These are phyloP conservation scores for Monosporascus sp. DNA, from an alignment of 2,329 filamentous ascomycete genomes.

Conservation along the genomic window DNA sequence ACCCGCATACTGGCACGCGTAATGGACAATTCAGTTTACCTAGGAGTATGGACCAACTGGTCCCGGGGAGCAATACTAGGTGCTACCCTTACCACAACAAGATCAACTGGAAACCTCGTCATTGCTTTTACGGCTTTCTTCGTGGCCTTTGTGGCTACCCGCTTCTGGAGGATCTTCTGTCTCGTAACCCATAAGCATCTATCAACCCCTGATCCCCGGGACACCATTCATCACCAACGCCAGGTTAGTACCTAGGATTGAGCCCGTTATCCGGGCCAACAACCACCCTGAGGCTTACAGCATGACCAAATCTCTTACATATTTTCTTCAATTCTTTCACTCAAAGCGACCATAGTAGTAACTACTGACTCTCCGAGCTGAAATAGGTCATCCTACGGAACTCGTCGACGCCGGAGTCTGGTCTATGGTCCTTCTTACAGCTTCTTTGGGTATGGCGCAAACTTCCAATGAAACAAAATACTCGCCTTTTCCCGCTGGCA, in stretches of 20 bases:
- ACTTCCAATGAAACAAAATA: not conserved
- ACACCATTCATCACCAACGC: conserved; percentile 10
- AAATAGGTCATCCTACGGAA: conserved; percentile 9
- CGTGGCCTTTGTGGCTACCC: conserved; percentile 9
- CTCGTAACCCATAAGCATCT: conserved; percentile 5
- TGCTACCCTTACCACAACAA: conserved; percentile 5
- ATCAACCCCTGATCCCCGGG: conserved; percentile 1
- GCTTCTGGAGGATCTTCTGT: conserved; percentile 12
- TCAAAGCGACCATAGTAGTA: not conserved
- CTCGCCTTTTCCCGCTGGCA: not conserved
- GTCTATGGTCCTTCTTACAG: conserved; percentile 1
- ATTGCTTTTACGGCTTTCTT: conserved; percentile 14
- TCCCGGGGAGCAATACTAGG: conserved; percentile 8
- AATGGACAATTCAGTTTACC: conserved; percentile 8
- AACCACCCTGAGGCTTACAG: too few species aligned
- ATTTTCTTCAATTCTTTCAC: not conserved
- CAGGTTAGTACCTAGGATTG: conserved; percentile 1
- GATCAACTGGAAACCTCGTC: conserved; percentile 3
- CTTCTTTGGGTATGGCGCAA: conserved; percentile 2
- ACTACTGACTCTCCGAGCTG: not conserved
- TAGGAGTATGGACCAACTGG: conserved; percentile 12
- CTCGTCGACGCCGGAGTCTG: conserved; percentile 6
- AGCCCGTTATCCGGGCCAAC: too few species aligned
- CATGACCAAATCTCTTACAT: not conserved
- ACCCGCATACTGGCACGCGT: too few species aligned